Conservation (phyloP, 1,139 yeast genomes). For the Lodderomyces margitis region DNA sequence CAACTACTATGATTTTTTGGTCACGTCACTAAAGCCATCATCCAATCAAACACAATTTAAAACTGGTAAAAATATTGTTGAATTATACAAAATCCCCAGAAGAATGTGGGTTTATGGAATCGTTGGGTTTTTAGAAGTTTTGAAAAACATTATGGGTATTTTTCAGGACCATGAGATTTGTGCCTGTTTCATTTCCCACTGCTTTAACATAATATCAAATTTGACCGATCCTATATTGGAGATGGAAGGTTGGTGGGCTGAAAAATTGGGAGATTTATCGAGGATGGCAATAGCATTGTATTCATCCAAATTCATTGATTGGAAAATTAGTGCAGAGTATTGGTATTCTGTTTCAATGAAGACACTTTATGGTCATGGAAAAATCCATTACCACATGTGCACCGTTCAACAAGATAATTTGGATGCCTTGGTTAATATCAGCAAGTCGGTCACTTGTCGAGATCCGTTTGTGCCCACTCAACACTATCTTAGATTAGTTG, state of each 20-base stretch:
- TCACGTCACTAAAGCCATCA: conserved; percentile 66
- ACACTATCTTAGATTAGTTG: conserved; percentile 70
- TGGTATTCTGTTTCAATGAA: conserved; percentile 75
- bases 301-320: conserved; percentile 72
- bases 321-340: conserved; percentile 75
- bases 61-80: conserved; percentile 73
- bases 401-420: conserved; percentile 79
- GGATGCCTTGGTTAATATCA: conserved; percentile 75
- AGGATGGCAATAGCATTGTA: conserved; percentile 82
- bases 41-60: conserved; percentile 52
- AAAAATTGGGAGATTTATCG: conserved; percentile 73
- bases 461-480: conserved; percentile 83
- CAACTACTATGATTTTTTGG: conserved; percentile 66
- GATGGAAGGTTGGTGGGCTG: conserved; percentile 76
- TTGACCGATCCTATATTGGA: conserved; percentile 52
- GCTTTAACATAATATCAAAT: conserved; percentile 52
- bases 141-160: conserved; percentile 66
- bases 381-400: conserved; percentile 77
- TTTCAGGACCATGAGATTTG: conserved; percentile 51
- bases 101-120: conserved; percentile 84
- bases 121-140: conserved; percentile 73
- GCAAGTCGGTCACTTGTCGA: conserved; percentile 72
- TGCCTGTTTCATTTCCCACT: conserved; percentile 47
- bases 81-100: conserved; percentile 71
- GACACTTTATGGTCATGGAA: conserved; percentile 75